These are phyloP conservation scores for Aspergillus sp. DNA, from an alignment of 2,329 filamentous ascomycete genomes.

Conservation along the genomic window DNA sequence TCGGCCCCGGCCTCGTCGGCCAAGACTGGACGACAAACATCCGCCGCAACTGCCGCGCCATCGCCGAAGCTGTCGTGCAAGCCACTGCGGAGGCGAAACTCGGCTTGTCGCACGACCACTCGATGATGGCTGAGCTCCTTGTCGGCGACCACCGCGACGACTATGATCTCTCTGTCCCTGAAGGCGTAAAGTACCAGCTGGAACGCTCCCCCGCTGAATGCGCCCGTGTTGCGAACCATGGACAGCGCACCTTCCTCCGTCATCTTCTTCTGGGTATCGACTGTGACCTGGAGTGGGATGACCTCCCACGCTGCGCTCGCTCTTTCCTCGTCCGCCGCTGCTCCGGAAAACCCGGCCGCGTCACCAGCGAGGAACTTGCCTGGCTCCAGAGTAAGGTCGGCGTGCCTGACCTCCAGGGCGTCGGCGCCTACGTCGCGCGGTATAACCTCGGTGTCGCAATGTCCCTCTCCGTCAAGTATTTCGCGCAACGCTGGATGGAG, in stretches of 20 bases:
- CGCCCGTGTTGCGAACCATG: constrained; percentile 30
- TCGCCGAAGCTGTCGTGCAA: constrained; percentile 43
- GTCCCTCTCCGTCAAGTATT: constrained; percentile 30
- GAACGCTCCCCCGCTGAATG: constrained; percentile 34
- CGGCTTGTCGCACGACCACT: constrained; percentile 39
- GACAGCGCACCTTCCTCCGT: constrained; percentile 18
- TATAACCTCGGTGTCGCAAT: constrained; percentile 52
- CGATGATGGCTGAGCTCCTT: constrained; percentile 36
- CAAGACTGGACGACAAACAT: constrained; percentile 34
- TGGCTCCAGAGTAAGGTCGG: constrained; percentile 46
- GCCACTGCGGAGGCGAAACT: constrained; percentile 39
- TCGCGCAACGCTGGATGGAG: constrained; percentile 23
- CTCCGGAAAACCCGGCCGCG: constrained; percentile 45
- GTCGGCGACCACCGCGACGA: constrained; percentile 32
- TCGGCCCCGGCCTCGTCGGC: constrained; percentile 28
- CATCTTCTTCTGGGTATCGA: constrained; percentile 22
- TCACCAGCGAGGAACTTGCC: constrained; percentile 44
- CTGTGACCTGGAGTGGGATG: constrained; percentile 22
- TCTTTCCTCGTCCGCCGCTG: constrained; percentile 44
- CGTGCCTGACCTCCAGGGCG: constrained; percentile 36
- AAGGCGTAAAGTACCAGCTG: constrained; percentile 26
- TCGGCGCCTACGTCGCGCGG: constrained; percentile 50
- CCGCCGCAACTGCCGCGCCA: constrained; percentile 37
- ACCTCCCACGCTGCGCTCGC: constrained; percentile 7
- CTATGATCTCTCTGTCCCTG: constrained; percentile 28